Evolutionary conservation across 306 rosid genomes (phyloP).

Genomic region (Rubus idaeus): DNA sequence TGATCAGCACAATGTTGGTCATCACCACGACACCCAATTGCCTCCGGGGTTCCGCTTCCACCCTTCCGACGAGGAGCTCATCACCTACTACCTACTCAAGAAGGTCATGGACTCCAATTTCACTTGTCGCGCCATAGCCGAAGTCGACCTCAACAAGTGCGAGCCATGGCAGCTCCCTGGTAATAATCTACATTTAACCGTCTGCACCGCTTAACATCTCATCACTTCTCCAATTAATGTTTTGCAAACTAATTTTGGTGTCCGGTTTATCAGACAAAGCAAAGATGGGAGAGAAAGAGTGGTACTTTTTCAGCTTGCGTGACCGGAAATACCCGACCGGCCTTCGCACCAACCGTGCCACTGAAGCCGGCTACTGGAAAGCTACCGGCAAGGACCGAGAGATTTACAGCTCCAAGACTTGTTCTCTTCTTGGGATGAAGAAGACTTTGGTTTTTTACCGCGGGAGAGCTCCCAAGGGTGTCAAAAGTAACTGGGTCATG

Average conservation of each 20-base stretch:
- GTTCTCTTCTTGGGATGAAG: constrained; percentile 92
- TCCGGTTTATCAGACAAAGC: constrained; percentile 59
- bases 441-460: constrained; percentile 88
- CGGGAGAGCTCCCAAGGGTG: constrained; percentile 94
- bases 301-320: constrained; percentile 88
- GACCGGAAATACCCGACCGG: constrained; percentile 96
- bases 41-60: constrained; percentile 98
- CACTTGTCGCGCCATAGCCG: constrained; percentile 83
- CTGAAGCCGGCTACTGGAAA: constrained; percentile 98
- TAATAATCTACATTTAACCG: constrained; percentile 13
- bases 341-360: constrained; percentile 78
- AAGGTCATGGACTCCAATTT: constrained; percentile 75
- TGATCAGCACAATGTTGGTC: constrained; percentile 26
- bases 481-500: constrained; percentile 95
- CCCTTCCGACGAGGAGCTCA: constrained; percentile 94
- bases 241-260: neutral
- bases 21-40: constrained; percentile 37
- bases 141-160: constrained; percentile 95
- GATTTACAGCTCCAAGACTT: constrained; percentile 70
- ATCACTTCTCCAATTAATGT: neutral
- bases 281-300: constrained; percentile 95
- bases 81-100: constrained; percentile 82
- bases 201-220: neutral
- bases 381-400: constrained; percentile 96
- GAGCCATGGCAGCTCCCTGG: constrained; percentile 99